Conservation (phyloP, 2,329 filamentous ascomycete genomes). For the Fusarium verticillioides region DNA sequence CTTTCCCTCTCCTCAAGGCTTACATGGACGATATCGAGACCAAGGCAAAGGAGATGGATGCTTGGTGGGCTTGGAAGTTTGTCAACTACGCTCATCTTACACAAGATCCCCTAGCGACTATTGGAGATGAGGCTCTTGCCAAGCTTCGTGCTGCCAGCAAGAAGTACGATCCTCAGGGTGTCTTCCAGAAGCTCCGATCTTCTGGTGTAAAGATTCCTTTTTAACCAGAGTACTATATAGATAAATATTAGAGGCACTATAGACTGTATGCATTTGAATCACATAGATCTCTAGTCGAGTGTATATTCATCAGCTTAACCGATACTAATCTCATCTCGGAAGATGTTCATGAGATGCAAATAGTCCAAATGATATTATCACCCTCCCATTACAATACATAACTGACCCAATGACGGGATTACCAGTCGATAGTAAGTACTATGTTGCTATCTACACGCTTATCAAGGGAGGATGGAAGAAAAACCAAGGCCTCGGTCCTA, state of each 20-base stretch:
- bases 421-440: too few species aligned
- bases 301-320: too few species aligned
- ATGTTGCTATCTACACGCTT: background rate
- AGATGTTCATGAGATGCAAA: background rate
- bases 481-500: background rate
- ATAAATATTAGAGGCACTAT: background rate
- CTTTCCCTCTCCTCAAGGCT: constrained; percentile 50
- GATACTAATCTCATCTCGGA: background rate
- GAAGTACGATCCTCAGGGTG: constrained; percentile 53
- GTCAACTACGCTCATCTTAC: constrained; percentile 57
- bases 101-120: constrained; percentile 52
- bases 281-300: too few species aligned
- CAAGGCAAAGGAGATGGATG: constrained; percentile 40
- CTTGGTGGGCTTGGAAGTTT: constrained; percentile 50
- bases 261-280: background rate
- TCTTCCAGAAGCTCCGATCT: constrained; percentile 51
- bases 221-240: background rate
- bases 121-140: constrained; percentile 52
- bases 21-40: constrained; percentile 48
- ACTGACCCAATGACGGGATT: too few species aligned
- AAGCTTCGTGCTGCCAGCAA: constrained; percentile 46
- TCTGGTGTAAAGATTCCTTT: constrained; percentile 50
- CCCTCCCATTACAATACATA: too few species aligned
- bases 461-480: background rate
- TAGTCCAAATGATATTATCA: background rate